Evolutionary conservation across 1,284 basidiomycete species (phyloP), one percentile per base, ranked within the genome.

Genomic region (Gomphus bonarii): DNA sequence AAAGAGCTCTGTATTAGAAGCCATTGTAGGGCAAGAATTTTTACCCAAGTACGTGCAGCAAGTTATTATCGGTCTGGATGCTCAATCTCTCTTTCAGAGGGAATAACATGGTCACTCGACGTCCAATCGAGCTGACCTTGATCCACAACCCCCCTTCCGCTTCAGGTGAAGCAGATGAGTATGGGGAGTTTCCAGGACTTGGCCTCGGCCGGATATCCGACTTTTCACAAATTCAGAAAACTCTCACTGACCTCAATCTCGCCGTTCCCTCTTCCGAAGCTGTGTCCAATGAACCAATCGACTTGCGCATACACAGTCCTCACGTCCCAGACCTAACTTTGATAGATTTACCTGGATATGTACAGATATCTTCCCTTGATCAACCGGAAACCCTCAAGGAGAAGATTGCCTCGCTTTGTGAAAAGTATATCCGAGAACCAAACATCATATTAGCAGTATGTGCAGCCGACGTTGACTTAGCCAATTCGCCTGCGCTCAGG

Each of bases 381-480:
- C 97, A 99, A 69, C 95, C 95, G 0, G 95, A 98, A 64, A 79
- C 81, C 43, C 79, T 99, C 60, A 95, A 94, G 67, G 93, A 97
- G 66, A 95, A 95, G 71, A 97, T 99, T 61, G 76, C 88, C 0
- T 67, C 69, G 10, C 76, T 99, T 0, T 98, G 95, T 71, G 95
- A 98, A 61, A 92, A 87, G 70, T 99, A 99, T 70, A 99, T 99
- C 65, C 84, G 89, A 36, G 92, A 97, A 68, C 95, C 95, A 11
- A 99, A 99, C 69, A 93, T 99, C 68, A 91, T 99, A 64, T 81
- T 99, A 14, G 95, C 97, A 2, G 93, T 99, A 8, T 99, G 95
- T 67, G 91, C 95, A 2, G 95, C 97, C 8, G 95, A 99, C 70
- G 97, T 99, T 57, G 97, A 99, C 73, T 78, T 99, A 8, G 95